These are phyloP conservation scores for Pseudopyricularia javanii DNA, from an alignment of 2,329 filamentous ascomycete species.

Conservation along the genomic window DNA sequence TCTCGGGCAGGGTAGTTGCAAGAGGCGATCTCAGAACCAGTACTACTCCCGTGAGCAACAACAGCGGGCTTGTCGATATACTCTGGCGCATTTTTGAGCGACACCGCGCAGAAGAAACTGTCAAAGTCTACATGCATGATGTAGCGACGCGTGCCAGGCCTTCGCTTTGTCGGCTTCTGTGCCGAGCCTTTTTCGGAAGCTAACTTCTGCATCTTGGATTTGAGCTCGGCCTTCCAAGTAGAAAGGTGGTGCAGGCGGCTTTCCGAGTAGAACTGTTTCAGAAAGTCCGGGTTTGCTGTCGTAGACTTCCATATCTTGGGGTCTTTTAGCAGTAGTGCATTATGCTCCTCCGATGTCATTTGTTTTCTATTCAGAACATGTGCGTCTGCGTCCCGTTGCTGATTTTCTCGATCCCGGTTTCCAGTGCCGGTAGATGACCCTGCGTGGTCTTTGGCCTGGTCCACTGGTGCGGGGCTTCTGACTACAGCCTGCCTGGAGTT, in stretches of 20 bases:
- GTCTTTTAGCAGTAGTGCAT: slow-evolving; percentile 71
- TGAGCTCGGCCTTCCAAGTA: slow-evolving; percentile 91
- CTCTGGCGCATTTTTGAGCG: slow-evolving; percentile 64
- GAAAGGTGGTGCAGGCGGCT: slow-evolving; percentile 91
- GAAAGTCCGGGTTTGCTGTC: slow-evolving; percentile 82
- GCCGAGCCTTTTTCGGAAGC: slow-evolving; percentile 53
- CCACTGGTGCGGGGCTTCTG: neutral
- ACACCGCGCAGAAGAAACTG: slow-evolving; percentile 95
- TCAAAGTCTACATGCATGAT: slow-evolving; percentile 96
- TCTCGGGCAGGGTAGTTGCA: slow-evolving; percentile 88
- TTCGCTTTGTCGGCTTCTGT: slow-evolving; percentile 32
- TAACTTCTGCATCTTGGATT: slow-evolving; percentile 73
- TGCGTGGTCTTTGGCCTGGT: neutral
- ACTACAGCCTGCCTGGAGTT: neutral
- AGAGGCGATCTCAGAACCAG: slow-evolving; percentile 88
- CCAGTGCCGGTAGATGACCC: neutral
- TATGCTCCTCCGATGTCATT: slow-evolving; percentile 86
- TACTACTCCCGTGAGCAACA: slow-evolving; percentile 76
- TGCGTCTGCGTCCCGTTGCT: neutral
- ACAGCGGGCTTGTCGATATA: slow-evolving; percentile 69
- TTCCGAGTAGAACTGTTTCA: slow-evolving; percentile 90
- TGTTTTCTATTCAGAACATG: slow-evolving; percentile 1
- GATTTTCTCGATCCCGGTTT: neutral
- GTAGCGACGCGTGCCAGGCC: slow-evolving; percentile 59
- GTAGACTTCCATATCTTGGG: slow-evolving; percentile 80